Evolutionary conservation across 768 basidiomycete genomes (phyloP).

Genomic region (Botryobasidium botryosum): DNA sequence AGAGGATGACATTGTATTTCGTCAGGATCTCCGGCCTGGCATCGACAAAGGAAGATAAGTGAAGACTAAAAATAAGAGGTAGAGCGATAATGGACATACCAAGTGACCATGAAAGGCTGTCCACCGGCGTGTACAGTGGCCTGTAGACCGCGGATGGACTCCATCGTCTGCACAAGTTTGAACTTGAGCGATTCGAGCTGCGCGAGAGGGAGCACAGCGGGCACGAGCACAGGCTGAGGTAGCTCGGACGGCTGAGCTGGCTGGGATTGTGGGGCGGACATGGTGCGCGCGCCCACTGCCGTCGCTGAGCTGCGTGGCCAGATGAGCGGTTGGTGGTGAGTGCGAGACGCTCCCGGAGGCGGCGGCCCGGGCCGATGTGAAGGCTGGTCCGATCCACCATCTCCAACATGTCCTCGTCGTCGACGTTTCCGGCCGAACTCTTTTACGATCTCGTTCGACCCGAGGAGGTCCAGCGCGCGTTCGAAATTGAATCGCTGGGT

Average conservation of each 20-base stretch:
- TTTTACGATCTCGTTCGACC: not conserved
- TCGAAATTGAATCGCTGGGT: not conserved
- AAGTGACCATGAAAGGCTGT: not conserved
- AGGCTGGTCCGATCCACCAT: conserved; percentile 19
- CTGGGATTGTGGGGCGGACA: no score
- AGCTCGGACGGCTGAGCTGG: no score
- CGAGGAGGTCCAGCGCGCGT: not conserved
- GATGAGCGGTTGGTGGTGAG: no score
- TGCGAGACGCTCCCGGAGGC: no score
- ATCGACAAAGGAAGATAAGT: not conserved
- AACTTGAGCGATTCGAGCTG: not conserved
- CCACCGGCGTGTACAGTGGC: not conserved
- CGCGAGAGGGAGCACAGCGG: not conserved
- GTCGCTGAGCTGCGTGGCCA: no score
- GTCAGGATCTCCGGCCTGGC: conserved; percentile 70
- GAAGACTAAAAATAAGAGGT: not conserved
- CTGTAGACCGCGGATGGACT: not conserved
- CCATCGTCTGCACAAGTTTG: not conserved
- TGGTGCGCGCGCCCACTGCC: no score
- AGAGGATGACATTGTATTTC: conserved; percentile 72
- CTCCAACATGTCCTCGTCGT: no score
- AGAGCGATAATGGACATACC: not conserved
- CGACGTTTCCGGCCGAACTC: not conserved
- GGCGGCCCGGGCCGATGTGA: no score
- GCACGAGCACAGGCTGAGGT: no score